Percentiles rank a stretch among this genome's conserved stretches.
Evolutionary conservation across 139 green algal genomes (phyloP).

Genomic region (Coccomyxa sp.): DNA sequence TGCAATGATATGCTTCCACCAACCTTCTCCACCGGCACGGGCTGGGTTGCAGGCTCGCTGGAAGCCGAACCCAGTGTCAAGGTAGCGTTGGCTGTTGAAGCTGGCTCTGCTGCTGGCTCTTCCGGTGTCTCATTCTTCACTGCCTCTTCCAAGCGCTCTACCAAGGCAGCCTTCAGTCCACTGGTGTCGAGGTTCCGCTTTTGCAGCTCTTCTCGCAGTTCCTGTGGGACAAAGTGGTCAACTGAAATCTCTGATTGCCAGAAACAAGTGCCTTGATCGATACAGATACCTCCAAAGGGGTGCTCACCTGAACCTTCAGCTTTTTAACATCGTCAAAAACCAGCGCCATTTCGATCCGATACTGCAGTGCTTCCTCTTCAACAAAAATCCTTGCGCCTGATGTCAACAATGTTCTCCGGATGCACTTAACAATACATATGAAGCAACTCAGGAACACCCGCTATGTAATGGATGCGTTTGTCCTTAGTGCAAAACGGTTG

Average conservation of each 20-base stretch:
- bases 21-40: background rate
- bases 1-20: background rate
- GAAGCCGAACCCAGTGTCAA: background rate
- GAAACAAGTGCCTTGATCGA: background rate
- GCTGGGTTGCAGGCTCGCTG: background rate
- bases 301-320: constrained; percentile 2
- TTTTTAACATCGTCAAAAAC: background rate
- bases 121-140: background rate
- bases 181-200: background rate
- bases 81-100: background rate
- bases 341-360: background rate
- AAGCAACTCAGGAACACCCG: too few relatives aligned
- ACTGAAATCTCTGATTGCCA: background rate
- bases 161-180: constrained; percentile 9
- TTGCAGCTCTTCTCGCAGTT: constrained; percentile 11
- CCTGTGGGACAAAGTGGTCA: background rate
- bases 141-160: constrained; percentile 4
- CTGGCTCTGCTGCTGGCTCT: background rate
- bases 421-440: too few relatives aligned
- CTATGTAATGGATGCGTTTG: too few relatives aligned
- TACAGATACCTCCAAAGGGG: background rate
- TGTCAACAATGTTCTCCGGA: too few relatives aligned
- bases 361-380: too few relatives aligned
- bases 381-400: too few relatives aligned
- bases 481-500: too few relatives aligned